Conservation (phyloP, 257 asterid genomes). For the Cynanchum wilfordii region DNA sequence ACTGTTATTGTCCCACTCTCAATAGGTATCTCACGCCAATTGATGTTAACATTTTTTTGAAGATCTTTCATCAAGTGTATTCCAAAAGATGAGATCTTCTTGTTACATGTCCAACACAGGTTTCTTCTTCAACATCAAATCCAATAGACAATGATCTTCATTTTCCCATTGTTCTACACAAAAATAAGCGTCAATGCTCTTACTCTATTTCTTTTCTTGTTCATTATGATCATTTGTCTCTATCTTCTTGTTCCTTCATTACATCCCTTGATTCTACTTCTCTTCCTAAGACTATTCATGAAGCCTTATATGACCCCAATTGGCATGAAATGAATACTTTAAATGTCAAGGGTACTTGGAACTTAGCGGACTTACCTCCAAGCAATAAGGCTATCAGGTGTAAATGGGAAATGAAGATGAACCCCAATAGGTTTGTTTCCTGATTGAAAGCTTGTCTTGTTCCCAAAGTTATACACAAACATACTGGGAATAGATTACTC, state of each 20-base stretch:
- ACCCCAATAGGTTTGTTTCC: no score
- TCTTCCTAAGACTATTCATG: not conserved
- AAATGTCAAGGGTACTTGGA: not conserved
- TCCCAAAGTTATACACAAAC: not conserved
- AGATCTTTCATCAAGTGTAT: not conserved
- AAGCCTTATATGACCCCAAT: not conserved
- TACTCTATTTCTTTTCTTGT: no score
- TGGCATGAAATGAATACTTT: no score
- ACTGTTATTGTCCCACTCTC: not conserved
- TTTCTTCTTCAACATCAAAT: not conserved
- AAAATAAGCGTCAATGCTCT: not conserved
- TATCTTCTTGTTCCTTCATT: not conserved
- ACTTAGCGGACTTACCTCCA: not conserved
- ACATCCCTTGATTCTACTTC: not conserved
- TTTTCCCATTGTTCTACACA: not conserved
- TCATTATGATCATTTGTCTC: not conserved
- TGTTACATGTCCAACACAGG: not conserved
- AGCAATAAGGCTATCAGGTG: not conserved
- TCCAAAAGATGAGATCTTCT: not conserved
- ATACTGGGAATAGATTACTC: not conserved
- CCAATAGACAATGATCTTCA: not conserved
- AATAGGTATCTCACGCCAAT: not conserved
- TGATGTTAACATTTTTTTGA: not conserved
- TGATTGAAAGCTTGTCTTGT: not conserved
- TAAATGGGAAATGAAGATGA: not conserved